phyloP scores from a whole-genome alignment of 108 stramenopile genomes.

The Phaeodactylum tricornutum region DNA sequence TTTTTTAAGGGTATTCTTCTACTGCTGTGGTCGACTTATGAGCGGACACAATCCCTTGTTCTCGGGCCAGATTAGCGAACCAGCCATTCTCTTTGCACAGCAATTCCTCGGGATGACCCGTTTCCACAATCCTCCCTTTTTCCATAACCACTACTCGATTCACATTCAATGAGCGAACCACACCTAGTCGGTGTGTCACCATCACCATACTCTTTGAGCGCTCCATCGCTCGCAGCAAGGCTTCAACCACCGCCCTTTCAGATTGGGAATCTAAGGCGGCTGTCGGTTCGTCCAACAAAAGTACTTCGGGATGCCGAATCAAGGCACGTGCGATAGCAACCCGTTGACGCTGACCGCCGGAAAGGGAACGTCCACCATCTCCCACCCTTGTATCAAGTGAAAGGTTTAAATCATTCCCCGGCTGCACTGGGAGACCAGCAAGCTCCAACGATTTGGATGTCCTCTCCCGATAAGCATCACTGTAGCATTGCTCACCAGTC shows the following conservation, averaged over 20 bases:
- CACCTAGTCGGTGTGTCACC: conserved; percentile 83
- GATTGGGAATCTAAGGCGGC: conserved; percentile 75
- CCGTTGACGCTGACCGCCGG: conserved; percentile 87
- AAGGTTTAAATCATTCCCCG: conserved; percentile 64
- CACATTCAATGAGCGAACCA: conserved; percentile 72
- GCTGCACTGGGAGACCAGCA: conserved; percentile 57
- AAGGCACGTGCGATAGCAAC: conserved; percentile 91
- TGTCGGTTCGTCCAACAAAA: conserved; percentile 88
- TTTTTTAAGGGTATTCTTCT: too few relatives aligned
- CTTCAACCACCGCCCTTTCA: conserved; percentile 63
- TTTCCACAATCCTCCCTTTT: conserved; percentile 79
- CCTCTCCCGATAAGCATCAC: conserved; percentile 34
- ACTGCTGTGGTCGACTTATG: too few relatives aligned
- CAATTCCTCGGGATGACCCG: conserved; percentile 86
- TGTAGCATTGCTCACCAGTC: conserved; percentile 54
- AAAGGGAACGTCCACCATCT: conserved; percentile 83
- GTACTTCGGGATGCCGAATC: conserved; percentile 66
- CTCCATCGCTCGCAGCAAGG: conserved; percentile 49
- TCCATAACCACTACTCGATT: conserved; percentile 89
- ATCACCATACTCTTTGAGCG: conserved; percentile 74
- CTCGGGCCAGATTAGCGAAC: conserved; percentile 64
- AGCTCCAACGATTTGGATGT: conserved; percentile 44
- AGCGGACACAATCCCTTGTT: too few relatives aligned
- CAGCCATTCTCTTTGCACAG: conserved; percentile 41
- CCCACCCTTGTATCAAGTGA: conserved; percentile 86